phyloP scores from a whole-genome alignment of 805 yeast genomes.

The Lachancea thermotolerans region DNA sequence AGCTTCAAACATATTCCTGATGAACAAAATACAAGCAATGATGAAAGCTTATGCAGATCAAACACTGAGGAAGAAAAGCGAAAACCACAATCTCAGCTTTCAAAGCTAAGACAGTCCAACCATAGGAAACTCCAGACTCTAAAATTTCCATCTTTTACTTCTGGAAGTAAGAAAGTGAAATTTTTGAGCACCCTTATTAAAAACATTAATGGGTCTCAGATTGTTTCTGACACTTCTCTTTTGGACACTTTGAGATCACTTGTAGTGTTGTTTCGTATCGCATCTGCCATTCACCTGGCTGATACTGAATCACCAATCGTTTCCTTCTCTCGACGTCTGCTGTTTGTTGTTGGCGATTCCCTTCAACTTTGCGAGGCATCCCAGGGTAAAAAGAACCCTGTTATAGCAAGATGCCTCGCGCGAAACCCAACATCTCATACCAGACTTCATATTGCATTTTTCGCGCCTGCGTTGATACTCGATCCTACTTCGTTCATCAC shows the following conservation, averaged over 20 bases:
- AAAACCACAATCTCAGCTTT: conserved; percentile 6
- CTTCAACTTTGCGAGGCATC: conserved; percentile 10
- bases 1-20: conserved; percentile 22
- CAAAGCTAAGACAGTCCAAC: conserved; percentile 1
- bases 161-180: conserved; percentile 19
- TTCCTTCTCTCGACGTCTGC: conserved; percentile 2
- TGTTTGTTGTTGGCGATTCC: conserved; percentile 9
- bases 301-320: conserved; percentile 8
- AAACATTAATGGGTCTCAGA: conserved; percentile 22
- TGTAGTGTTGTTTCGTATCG: conserved; percentile 7
- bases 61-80: conserved; percentile 8
- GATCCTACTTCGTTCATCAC: conserved; percentile 29
- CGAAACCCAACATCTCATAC: conserved; percentile 15
- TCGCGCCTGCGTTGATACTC: conserved; percentile 28
- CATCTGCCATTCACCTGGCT: conserved; percentile 5
- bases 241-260: conserved; percentile 22
- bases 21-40: conserved; percentile 2
- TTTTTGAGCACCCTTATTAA: conserved; percentile 21
- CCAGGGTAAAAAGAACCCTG: conserved; percentile 14
- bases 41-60: not conserved
- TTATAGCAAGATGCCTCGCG: conserved; percentile 12
- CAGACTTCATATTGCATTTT: conserved; percentile 25
- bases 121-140: conserved; percentile 15
- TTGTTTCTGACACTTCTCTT: conserved; percentile 21
- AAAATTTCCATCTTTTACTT: conserved; percentile 17